These are phyloP conservation scores for Saccharomyces hybrid DNA, from an alignment of 1,139 yeast species.

Conservation along the genomic window DNA sequence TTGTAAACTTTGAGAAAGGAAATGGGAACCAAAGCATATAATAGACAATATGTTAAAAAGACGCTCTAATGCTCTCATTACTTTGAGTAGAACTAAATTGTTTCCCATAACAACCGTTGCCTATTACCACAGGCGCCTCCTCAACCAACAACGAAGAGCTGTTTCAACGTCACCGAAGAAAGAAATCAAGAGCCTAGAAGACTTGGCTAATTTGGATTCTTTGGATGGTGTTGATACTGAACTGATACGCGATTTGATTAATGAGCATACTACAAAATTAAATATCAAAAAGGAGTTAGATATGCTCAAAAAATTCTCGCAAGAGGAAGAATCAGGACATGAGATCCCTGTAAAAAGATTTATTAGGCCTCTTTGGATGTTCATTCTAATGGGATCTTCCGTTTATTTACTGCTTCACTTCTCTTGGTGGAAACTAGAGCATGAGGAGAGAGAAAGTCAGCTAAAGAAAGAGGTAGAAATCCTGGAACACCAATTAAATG, in stretches of 20 bases:
- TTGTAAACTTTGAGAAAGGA: not conserved
- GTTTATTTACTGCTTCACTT: conserved; percentile 29
- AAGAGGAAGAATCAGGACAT: conserved; percentile 18
- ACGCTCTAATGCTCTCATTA: not conserved
- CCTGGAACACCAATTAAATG: conserved; percentile 17
- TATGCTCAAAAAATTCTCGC: conserved; percentile 21
- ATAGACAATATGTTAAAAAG: not conserved
- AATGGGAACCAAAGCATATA: not conserved
- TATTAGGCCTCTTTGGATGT: conserved; percentile 26
- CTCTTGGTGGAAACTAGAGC: conserved; percentile 33
- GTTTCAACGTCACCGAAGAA: not conserved
- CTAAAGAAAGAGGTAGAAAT: conserved; percentile 11
- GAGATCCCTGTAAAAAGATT: conserved; percentile 20
- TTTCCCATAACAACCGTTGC: not conserved
- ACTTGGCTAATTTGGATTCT: conserved; percentile 24
- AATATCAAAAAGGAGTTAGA: conserved; percentile 26
- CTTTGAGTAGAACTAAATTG: not conserved
- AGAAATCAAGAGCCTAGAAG: conserved; percentile 24
- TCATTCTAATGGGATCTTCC: conserved; percentile 27
- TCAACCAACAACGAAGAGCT: not conserved
- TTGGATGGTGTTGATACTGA: conserved; percentile 30
- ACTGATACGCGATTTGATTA: conserved; percentile 25
- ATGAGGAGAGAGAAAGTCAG: conserved; percentile 27
- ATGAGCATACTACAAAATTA: conserved; percentile 27
- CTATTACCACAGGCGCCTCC: not conserved